Evolutionary conservation across 176 grass and related monocot genomes (phyloP).

Genomic region (Oryza glaberrima): DNA sequence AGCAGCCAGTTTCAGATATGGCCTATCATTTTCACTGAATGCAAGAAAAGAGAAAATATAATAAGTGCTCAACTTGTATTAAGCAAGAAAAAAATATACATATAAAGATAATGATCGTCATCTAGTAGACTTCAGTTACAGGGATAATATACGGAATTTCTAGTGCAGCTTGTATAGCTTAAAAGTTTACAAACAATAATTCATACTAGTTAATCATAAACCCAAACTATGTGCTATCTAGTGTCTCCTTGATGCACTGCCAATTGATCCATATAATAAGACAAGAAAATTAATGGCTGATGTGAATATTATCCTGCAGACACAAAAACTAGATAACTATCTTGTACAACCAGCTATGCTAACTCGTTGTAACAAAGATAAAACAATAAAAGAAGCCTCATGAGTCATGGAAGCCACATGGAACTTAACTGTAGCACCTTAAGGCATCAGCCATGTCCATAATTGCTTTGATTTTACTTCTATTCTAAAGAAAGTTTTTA

Average conservation of each 20-base stretch:
- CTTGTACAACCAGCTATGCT: conserved; percentile 10
- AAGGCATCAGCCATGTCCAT: neutral
- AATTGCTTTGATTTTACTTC: too few species aligned
- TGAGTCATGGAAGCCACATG: neutral
- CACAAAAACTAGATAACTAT: neutral
- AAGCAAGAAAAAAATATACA: conserved; percentile 27
- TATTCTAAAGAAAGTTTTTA: neutral
- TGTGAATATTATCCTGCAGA: conserved; percentile 26
- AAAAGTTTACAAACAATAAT: conserved; percentile 10
- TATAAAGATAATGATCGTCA: neutral
- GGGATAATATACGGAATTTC: conserved; percentile 19
- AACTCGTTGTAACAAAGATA: neutral
- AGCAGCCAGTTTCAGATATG: conserved; percentile 72
- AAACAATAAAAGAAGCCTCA: conserved; percentile 8
- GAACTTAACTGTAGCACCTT: conserved; percentile 11
- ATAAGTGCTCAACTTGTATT: conserved; percentile 40
- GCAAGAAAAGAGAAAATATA: conserved; percentile 6
- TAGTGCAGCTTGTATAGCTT: conserved; percentile 25
- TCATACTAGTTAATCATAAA: neutral
- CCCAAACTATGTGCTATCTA: neutral
- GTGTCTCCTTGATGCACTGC: conserved; percentile 13
- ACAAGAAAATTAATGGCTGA: neutral
- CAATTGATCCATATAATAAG: neutral
- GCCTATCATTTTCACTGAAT: conserved; percentile 74
- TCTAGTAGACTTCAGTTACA: conserved; percentile 14